These are phyloP conservation scores for Yamadazyma epiphylla DNA, from an alignment of 1,139 yeast species.

Conservation along the genomic window DNA sequence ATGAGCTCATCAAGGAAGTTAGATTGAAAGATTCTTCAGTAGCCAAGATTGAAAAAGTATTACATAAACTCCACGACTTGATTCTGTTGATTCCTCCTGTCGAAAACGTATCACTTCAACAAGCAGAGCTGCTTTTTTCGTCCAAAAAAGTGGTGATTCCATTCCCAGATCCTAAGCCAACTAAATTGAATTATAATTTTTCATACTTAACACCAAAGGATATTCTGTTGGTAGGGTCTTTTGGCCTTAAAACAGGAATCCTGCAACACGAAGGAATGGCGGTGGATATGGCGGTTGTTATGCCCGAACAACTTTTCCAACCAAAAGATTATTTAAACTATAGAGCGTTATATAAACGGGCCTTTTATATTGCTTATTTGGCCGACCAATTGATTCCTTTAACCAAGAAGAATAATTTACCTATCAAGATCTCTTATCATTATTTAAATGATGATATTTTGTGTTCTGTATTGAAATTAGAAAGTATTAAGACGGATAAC, in stretches of 20 bases:
- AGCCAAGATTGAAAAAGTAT: conserved; percentile 65
- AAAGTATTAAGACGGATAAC: conserved; percentile 46
- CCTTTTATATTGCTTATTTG: conserved; percentile 78
- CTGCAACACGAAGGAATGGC: conserved; percentile 45
- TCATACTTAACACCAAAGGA: conserved; percentile 69
- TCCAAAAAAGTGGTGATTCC: conserved; percentile 62
- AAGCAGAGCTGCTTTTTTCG: conserved; percentile 48
- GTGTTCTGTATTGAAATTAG: conserved; percentile 59
- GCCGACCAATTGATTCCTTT: conserved; percentile 59
- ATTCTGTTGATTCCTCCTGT: conserved; percentile 61
- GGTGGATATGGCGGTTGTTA: conserved; percentile 74
- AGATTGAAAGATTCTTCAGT: conserved; percentile 68
- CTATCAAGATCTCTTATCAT: conserved; percentile 53
- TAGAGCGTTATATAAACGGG: conserved; percentile 83
- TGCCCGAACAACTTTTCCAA: conserved; percentile 74
- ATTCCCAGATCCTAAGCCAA: conserved; percentile 86
- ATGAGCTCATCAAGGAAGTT: conserved; percentile 79
- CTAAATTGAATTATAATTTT: conserved; percentile 64
- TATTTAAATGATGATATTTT: conserved; percentile 64
- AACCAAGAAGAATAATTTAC: conserved; percentile 51
- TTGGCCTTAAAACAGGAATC: conserved; percentile 81
- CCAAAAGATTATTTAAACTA: conserved; percentile 88
- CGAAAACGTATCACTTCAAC: conserved; percentile 46
- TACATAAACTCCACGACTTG: conserved; percentile 71
- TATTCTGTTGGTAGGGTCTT: conserved; percentile 82